phyloP scores from a whole-genome alignment of 2,329 filamentous ascomycete genomes.

The Beauveria australis region DNA sequence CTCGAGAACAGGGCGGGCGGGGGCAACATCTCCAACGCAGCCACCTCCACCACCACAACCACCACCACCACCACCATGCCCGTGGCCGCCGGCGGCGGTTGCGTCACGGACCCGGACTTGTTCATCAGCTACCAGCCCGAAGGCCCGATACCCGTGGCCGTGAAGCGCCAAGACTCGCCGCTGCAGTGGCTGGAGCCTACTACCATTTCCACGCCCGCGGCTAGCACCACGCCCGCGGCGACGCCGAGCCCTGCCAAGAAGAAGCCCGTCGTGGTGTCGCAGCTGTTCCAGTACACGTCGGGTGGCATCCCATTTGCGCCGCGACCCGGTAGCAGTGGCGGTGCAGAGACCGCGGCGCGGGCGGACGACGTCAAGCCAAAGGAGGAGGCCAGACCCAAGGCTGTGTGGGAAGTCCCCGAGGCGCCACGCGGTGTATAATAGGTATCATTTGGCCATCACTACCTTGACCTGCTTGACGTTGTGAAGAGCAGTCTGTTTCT shows the following conservation, averaged over 20 bases:
- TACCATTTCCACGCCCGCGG: constrained; percentile 31
- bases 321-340: constrained; percentile 11
- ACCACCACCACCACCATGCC: neutral
- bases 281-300: constrained; percentile 31
- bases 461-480: neutral
- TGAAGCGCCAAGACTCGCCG: constrained; percentile 30
- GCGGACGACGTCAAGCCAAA: neutral
- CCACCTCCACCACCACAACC: neutral
- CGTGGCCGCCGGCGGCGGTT: constrained; percentile 9
- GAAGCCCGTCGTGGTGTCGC: constrained; percentile 12
- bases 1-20: neutral
- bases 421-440: constrained; percentile 10
- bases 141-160: constrained; percentile 35
- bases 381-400: neutral
- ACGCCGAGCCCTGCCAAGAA: constrained; percentile 30
- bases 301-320: constrained; percentile 42
- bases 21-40: neutral
- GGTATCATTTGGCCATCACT: neutral
- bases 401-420: constrained; percentile 20
- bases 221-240: constrained; percentile 21
- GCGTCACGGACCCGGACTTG: constrained; percentile 24
- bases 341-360: neutral
- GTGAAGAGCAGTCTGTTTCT: neutral
- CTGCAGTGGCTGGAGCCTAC: constrained; percentile 47
- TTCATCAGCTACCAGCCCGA: constrained; percentile 50